These are phyloP conservation scores for Phytopythium oedochilum DNA, from an alignment of 352 stramenopile genomes.

Conservation along the genomic window DNA sequence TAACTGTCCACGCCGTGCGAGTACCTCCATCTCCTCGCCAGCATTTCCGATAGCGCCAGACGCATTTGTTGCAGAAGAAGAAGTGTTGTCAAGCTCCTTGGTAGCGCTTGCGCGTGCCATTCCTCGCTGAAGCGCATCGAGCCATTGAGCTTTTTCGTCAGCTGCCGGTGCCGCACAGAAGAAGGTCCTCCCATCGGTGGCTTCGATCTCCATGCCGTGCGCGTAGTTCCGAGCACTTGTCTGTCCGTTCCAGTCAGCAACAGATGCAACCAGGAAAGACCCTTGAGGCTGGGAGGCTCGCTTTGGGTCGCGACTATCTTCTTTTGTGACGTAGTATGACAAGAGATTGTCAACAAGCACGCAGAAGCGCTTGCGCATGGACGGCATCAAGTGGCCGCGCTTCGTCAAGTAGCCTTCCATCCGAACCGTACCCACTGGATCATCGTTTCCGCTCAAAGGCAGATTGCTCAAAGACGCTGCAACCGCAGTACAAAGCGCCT, in stretches of 20 bases:
- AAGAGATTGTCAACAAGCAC: slow-evolving; percentile 48
- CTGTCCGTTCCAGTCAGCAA: slow-evolving; percentile 69
- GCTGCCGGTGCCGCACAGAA: slow-evolving; percentile 55
- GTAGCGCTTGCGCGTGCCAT: slow-evolving; percentile 25
- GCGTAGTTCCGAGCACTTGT: slow-evolving; percentile 46
- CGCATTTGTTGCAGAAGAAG: slow-evolving; percentile 1
- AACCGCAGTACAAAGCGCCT: slow-evolving; percentile 20
- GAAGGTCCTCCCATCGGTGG: slow-evolving; percentile 57
- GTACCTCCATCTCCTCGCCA: slow-evolving; percentile 15
- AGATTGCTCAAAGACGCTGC: slow-evolving; percentile 5
- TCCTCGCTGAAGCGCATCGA: slow-evolving; percentile 49
- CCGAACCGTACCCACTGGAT: slow-evolving; percentile 14
- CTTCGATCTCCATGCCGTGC: slow-evolving; percentile 68
- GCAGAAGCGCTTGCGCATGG: slow-evolving; percentile 75
- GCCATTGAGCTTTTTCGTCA: slow-evolving; percentile 58
- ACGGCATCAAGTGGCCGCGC: slow-evolving; percentile 62
- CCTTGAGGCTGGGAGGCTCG: slow-evolving; percentile 11
- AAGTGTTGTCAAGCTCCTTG: background rate
- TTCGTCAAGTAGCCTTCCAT: slow-evolving; percentile 81
- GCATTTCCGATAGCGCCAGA: background rate
- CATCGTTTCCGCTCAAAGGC: background rate
- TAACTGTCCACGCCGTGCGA: slow-evolving; percentile 15
- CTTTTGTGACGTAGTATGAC: slow-evolving; percentile 62
- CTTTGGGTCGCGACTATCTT: slow-evolving; percentile 49
- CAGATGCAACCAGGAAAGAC: slow-evolving; percentile 43